Base-by-base conservation (phyloP, 2,329 filamentous ascomycete genomes). In the Pyricularia grisea region DNA sequence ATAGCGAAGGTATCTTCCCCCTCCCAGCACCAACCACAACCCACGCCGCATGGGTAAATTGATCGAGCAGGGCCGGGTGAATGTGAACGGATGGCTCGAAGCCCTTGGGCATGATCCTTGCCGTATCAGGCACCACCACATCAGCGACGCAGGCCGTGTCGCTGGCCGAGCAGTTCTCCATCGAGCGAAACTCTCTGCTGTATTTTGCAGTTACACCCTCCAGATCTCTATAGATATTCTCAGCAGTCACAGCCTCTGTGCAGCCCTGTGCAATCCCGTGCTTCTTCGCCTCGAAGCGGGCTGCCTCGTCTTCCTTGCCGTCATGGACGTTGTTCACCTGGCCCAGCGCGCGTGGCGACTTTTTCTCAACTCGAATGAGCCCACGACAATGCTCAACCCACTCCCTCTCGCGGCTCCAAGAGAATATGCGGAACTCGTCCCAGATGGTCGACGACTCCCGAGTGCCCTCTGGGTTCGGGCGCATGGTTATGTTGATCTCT, bases 31-130 rank as follows among this genome's bases (percentile, higher is more conserved):
- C 70, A 17, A 71, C 66, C 12, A 71, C 68, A 31, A 71, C 70
- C 70, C 70, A 71, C 27, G 70, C 70, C 0, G 70, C 66, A 64
- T 71, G 70, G 0, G 70, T 71, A 58, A 71, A 71, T 66, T 71
- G 70, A 70, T 87, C 84, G 3, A 85, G 72, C 66, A 83, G 78
- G 0, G 81, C 76, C 0, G 84, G 80, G 36, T 84, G 82, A 7
- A 85, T 73, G 67, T 81, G 77, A 25, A 81, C 79, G 0, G 77
- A 70, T 2, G 79, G 77, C 71, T 87, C 82, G 65, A 80, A 77
- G 1, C 74, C 72, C 70, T 79, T 76, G 0, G 82, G 83, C 84
- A 86, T 85, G 0, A 75, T 71, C 1, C 75, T 71, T 0, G 75
- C 75, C 0, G 83, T 85, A 65, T 85, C 79, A 2, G 79, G 79